Evolutionary conservation across 495 filamentous ascomycete genomes (phyloP).

Genomic region (Wilcoxina mikolae): DNA sequence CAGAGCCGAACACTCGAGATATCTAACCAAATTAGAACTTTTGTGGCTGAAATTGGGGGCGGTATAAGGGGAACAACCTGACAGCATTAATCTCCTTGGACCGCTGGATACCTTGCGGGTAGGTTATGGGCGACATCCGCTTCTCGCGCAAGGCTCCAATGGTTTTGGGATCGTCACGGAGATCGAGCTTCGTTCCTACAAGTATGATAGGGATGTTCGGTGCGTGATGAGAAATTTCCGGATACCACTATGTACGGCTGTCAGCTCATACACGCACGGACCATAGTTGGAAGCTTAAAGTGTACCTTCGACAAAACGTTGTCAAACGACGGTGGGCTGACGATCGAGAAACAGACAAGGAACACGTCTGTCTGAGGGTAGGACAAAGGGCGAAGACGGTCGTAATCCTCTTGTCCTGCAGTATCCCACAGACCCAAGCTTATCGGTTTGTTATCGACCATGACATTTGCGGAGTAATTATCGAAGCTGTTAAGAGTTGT

Average conservation of each 20-base stretch:
- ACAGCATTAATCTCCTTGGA: slow-evolving; percentile 79
- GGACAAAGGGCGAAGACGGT: slow-evolving; percentile 83
- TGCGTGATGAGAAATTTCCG: slow-evolving; percentile 93
- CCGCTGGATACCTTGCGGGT: slow-evolving; percentile 68
- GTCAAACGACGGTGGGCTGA: slow-evolving; percentile 92
- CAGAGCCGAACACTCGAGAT: slow-evolving; percentile 94
- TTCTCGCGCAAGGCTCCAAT: slow-evolving; percentile 61
- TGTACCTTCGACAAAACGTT: slow-evolving; percentile 95
- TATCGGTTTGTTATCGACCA: slow-evolving; percentile 95
- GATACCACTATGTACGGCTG: slow-evolving; percentile 55
- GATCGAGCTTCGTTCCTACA: slow-evolving; percentile 92
- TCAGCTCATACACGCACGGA: slow-evolving; percentile 6
- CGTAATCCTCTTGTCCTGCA: slow-evolving; percentile 96
- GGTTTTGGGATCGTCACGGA: slow-evolving; percentile 78
- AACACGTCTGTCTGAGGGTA: slow-evolving; percentile 98
- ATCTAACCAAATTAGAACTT: slow-evolving; percentile 45
- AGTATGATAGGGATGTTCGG: slow-evolving; percentile 92
- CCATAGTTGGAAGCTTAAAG: slow-evolving; percentile 13
- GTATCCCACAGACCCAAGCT: slow-evolving; percentile 98
- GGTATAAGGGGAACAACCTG: slow-evolving; percentile 2
- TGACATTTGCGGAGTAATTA: slow-evolving; percentile 96
- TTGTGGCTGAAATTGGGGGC: neutral
- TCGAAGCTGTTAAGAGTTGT: slow-evolving; percentile 54
- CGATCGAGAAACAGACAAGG: slow-evolving; percentile 95
- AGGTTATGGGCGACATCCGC: slow-evolving; percentile 82